Conservation (phyloP, 208 protist genomes). For the Porcisia hertigi region DNA sequence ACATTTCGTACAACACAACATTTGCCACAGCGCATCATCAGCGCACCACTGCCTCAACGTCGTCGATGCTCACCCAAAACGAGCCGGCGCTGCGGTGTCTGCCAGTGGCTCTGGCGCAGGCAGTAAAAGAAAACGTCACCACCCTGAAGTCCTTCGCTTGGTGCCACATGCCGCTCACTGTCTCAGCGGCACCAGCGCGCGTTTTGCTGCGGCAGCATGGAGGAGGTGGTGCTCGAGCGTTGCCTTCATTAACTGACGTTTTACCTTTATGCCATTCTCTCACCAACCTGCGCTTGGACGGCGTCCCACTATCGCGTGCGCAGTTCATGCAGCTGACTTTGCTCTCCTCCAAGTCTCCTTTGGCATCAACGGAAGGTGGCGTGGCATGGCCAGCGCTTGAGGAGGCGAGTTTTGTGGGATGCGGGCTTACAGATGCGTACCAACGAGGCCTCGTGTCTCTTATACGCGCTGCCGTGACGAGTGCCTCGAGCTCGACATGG, state of each 20-base stretch:
- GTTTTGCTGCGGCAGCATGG: background rate
- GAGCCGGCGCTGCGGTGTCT: conserved; percentile 18
- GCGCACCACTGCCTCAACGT: background rate
- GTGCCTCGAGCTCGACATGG: conserved; percentile 33
- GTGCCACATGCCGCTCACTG: conserved; percentile 34
- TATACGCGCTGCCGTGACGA: conserved; percentile 27
- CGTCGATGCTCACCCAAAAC: conserved; percentile 12
- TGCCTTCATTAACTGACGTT: conserved; percentile 34
- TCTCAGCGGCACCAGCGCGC: background rate
- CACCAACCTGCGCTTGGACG: conserved; percentile 39
- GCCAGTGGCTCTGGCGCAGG: conserved; percentile 25
- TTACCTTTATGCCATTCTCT: conserved; percentile 44
- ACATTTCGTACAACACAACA: conserved; percentile 15
- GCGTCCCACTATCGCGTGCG: conserved; percentile 33
- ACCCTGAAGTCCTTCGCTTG: conserved; percentile 41
- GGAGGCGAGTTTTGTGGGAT: conserved; percentile 65
- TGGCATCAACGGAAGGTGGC: conserved; percentile 7
- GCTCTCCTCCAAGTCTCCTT: conserved; percentile 1
- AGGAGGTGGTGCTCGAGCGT: background rate
- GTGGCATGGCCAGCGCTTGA: conserved; percentile 39
- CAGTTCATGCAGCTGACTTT: conserved; percentile 38
- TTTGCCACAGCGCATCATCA: background rate
- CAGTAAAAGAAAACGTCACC: conserved; percentile 15
- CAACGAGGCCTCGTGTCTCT: conserved; percentile 44
- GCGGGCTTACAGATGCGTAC: conserved; percentile 55